Conservation (phyloP, 352 stramenopile species). For the Globisporangium perplexum region DNA sequence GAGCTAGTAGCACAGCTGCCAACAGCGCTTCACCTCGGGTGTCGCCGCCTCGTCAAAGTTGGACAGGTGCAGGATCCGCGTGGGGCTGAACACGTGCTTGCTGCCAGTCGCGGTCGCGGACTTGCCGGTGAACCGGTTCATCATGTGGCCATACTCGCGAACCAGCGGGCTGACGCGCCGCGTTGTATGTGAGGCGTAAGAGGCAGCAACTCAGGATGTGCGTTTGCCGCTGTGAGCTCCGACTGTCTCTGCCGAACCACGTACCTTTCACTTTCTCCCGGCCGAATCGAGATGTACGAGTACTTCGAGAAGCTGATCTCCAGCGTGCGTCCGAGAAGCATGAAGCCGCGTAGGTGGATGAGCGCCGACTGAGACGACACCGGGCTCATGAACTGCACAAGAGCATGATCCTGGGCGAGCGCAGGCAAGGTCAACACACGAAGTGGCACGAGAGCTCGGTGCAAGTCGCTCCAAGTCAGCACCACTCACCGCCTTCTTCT, state of each 20-base stretch:
- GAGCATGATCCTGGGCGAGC: conserved; percentile 32
- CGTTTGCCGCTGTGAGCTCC: background rate
- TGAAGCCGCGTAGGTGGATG: conserved; percentile 50
- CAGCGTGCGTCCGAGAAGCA: conserved; percentile 37
- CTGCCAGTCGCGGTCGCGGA: conserved; percentile 31
- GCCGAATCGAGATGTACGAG: conserved; percentile 35
- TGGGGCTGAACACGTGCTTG: conserved; percentile 64
- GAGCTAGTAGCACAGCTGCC: too few relatives aligned
- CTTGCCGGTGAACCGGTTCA: conserved; percentile 63
- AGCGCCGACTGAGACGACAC: conserved; percentile 37
- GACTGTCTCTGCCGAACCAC: background rate
- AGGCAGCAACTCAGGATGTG: background rate
- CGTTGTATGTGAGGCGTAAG: too few relatives aligned
- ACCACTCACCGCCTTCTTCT: conserved; percentile 26
- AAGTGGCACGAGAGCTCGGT: background rate
- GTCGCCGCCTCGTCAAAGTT: conserved; percentile 41
- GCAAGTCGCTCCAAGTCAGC: background rate
- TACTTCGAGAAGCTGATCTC: conserved; percentile 66
- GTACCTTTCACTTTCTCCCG: conserved; percentile 10
- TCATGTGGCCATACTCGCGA: conserved; percentile 42
- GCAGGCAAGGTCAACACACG: background rate
- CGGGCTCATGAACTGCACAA: conserved; percentile 53
- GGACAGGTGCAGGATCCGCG: conserved; percentile 56
- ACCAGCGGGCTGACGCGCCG: conserved; percentile 7
- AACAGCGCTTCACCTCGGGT: conserved; percentile 25